phyloP scores from a whole-genome alignment of 2,329 filamentous ascomycete genomes.

The Graphilbum ipis-grandicollis region DNA sequence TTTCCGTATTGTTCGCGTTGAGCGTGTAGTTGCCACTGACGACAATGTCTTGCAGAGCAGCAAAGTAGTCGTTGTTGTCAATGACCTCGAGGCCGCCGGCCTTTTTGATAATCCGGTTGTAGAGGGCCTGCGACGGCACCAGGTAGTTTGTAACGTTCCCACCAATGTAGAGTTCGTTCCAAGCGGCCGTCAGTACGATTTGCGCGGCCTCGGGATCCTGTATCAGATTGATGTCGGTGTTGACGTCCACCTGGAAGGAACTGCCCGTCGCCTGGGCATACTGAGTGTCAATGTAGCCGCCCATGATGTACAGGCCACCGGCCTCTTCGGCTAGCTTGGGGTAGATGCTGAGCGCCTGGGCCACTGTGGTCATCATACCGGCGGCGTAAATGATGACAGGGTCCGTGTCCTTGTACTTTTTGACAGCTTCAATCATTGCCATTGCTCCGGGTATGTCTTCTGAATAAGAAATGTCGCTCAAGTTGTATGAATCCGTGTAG shows the following conservation, averaged over 20 bases:
- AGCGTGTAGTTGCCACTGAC: slow-evolving; percentile 4
- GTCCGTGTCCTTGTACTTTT: slow-evolving; percentile 1
- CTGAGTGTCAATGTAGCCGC: slow-evolving; percentile 3
- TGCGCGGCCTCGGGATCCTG: slow-evolving; percentile 4
- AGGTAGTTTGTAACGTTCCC: slow-evolving; percentile 6
- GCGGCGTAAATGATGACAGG: slow-evolving; percentile 5
- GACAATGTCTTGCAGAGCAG: slow-evolving; percentile 1
- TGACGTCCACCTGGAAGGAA: slow-evolving; percentile 3
- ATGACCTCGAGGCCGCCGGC: slow-evolving; percentile 3
- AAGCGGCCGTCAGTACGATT: slow-evolving; percentile 4
- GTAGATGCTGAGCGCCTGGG: slow-evolving; percentile 3
- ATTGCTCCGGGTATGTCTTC: slow-evolving; percentile 1
- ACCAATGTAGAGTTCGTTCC: slow-evolving; percentile 5
- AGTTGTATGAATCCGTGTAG: slow-evolving; percentile 1
- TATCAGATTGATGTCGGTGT: slow-evolving; percentile 6
- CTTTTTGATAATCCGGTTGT: slow-evolving; percentile 1
- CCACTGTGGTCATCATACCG: slow-evolving; percentile 5
- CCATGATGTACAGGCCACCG: slow-evolving; percentile 4
- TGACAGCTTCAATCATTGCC: slow-evolving; percentile 2
- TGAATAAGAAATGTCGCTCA: slow-evolving; percentile 1
- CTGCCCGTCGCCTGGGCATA: slow-evolving; percentile 1
- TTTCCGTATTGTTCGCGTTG: background rate
- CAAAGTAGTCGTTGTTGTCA: slow-evolving; percentile 5
- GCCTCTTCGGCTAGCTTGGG: slow-evolving; percentile 3
- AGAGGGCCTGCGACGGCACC: slow-evolving; percentile 3